Base-by-base conservation (phyloP, 2,329 filamentous ascomycete species). In the Cladosporium sp. region DNA sequence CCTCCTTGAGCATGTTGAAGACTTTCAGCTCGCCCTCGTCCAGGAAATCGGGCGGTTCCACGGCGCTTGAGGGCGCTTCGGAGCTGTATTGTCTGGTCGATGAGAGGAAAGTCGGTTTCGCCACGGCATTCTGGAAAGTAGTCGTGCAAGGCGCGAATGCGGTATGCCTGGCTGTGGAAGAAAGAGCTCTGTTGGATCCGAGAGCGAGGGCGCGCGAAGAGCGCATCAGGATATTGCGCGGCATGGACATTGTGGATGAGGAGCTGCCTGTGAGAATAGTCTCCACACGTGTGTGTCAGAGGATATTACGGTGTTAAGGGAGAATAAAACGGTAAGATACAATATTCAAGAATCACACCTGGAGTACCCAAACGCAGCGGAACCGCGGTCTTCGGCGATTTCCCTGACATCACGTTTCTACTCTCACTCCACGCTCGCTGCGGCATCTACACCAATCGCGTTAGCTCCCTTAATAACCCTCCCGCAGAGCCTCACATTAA, bases 41-140 rank as follows among this genome's bases (percentile, higher is more conserved):
- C 15, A 77, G 67, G 59, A 73, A 72, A 53, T 75, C 72, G 22
- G 74, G 74, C 18, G 74, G 62, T 57, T 73, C 57, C 18, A 63
- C 55, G 41, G 52, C 19, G 27, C 36, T 40, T 30, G 36, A 12
- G 18, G 43, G 36, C 36, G 35, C 43, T 38, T 46, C 43, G 7
- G 43, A 48, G 16, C 36, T 20, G 45, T 40, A 40, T 2, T 27
- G 8, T 48, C 45, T 32, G 22, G 36, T 33, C 9, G 36, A 15
- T 18, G 45, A 16, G 45, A 40, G 33, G 7, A 25, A 13, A 15
- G 36, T 29, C 13, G 45, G 38, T 7, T 12, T 39, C 12, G 27
- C 19, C 8, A 15, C 15, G 9, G 27, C n/a, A 8, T 13, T 18
- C 16, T 46, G 32, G 20, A 38, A 30, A 9, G 35, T 7, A 29